Percentiles rank a stretch among this genome's conserved stretches.
These are phyloP conservation scores for Candida khao-thaluensis DNA, from an alignment of 805 yeast species.

Conservation along the genomic window DNA sequence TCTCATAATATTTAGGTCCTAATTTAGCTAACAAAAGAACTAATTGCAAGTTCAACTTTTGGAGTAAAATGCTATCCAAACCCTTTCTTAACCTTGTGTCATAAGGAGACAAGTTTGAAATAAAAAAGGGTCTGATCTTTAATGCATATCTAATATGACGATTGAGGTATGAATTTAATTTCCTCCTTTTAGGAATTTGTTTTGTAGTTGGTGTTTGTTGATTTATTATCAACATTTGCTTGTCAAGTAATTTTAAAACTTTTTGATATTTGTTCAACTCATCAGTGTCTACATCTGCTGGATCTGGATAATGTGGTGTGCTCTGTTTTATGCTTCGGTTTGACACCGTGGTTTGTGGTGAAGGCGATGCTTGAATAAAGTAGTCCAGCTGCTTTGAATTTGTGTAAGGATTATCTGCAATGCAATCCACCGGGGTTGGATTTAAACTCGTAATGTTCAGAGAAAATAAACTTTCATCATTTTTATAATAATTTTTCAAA, in stretches of 20 bases:
- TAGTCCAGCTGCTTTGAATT: no score
- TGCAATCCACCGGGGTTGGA: not conserved
- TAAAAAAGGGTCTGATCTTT: slow-evolving; percentile 1
- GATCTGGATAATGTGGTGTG: no score
- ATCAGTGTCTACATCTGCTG: not conserved
- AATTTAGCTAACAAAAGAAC: slow-evolving; percentile 4
- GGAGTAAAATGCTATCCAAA: not conserved
- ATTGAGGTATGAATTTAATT: slow-evolving; percentile 6
- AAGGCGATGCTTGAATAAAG: no score
- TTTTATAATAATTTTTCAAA: not conserved
- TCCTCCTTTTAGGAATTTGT: slow-evolving; percentile 1
- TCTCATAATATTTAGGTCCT: not conserved
- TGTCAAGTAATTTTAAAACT: not conserved
- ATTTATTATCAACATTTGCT: slow-evolving; percentile 1
- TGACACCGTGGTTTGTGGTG: no score
- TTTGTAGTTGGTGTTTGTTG: not conserved
- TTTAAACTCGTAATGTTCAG: not conserved
- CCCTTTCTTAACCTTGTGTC: slow-evolving; percentile 1
- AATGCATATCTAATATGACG: slow-evolving; percentile 4
- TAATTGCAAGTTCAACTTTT: slow-evolving; percentile 2
- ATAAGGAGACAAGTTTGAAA: not conserved
- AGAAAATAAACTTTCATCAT: not conserved
- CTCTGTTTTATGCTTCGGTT: not conserved
- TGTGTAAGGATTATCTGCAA: no score
- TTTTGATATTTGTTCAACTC: not conserved